phyloP scores from a whole-genome alignment of 805 yeast genomes.

The Wickerhamomyces xylosicus region DNA sequence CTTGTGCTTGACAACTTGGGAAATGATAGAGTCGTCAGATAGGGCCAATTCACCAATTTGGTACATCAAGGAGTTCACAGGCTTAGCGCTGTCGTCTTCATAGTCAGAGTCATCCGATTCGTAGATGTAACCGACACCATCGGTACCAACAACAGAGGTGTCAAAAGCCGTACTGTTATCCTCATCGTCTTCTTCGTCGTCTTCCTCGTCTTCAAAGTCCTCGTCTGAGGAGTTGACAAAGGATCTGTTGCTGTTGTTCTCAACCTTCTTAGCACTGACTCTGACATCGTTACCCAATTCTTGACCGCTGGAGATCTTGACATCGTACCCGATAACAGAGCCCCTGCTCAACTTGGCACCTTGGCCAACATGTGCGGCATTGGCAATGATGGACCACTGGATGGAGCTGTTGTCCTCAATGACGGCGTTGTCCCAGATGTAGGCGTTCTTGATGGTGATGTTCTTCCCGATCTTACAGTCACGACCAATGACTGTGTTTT shows the following conservation, averaged over 20 bases:
- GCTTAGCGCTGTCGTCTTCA: constrained; percentile 16
- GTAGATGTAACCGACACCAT: constrained; percentile 26
- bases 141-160: constrained; percentile 7
- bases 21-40: constrained; percentile 50
- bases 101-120: constrained; percentile 24
- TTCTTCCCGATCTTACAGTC: constrained; percentile 77
- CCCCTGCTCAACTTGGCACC: constrained; percentile 53
- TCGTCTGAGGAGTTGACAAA: constrained; percentile 16
- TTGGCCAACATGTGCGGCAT: constrained; percentile 42
- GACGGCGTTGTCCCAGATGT: constrained; percentile 76
- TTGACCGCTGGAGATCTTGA: constrained; percentile 46
- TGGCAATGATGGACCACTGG: constrained; percentile 62
- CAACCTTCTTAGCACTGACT: constrained; percentile 38
- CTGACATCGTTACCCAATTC: constrained; percentile 39
- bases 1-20: constrained; percentile 30
- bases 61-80: constrained; percentile 29
- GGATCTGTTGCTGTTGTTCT: constrained; percentile 4
- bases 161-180: constrained; percentile 2
- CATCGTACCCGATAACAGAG: constrained; percentile 70
- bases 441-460: constrained; percentile 61
- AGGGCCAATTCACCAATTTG: constrained; percentile 36
- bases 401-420: constrained; percentile 58
- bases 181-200: constrained; percentile 4
- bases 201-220: constrained; percentile 17
- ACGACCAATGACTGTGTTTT: constrained; percentile 75